phyloP scores from a whole-genome alignment of 176 grass and related monocot species.

The Phragmites australis region DNA sequence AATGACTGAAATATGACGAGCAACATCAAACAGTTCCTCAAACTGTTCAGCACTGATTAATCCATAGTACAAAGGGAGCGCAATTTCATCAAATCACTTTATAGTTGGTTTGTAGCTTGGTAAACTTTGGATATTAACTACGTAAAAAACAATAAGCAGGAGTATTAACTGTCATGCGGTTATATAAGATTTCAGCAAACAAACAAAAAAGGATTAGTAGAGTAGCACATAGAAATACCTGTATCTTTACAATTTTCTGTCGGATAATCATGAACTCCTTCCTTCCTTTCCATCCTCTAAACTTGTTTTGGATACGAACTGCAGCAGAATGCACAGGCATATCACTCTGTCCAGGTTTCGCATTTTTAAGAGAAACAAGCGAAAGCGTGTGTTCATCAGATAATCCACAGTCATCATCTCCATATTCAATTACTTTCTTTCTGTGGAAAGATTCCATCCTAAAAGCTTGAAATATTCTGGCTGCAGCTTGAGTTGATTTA shows the following conservation, averaged over 20 bases:
- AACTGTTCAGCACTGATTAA: background rate
- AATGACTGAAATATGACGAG: background rate
- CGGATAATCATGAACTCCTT: constrained; percentile 94
- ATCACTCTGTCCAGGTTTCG: constrained; percentile 65
- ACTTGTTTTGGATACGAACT: constrained; percentile 96
- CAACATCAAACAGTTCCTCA: background rate
- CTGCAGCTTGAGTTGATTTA: constrained; percentile 95
- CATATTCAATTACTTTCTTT: constrained; percentile 87
- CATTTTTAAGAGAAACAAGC: constrained; percentile 71
- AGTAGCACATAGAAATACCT: constrained; percentile 53
- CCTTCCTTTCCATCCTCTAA: constrained; percentile 97
- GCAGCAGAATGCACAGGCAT: constrained; percentile 72
- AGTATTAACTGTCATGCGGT: background rate
- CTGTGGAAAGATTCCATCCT: constrained; percentile 95
- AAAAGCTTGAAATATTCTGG: constrained; percentile 97
- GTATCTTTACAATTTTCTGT: constrained; percentile 95
- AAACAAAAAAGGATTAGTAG: background rate
- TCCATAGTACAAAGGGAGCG: background rate
- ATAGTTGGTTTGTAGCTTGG: background rate
- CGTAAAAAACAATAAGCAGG: background rate
- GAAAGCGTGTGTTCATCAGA: constrained; percentile 80
- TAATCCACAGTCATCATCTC: constrained; percentile 74
- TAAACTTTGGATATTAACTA: background rate
- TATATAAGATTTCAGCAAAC: constrained; percentile 10
- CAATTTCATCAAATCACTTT: background rate